Evolutionary conservation across 345 rosid species (phyloP), one percentile per base, ranked within the genome.

Genomic region (Boechera divaricarpa): DNA sequence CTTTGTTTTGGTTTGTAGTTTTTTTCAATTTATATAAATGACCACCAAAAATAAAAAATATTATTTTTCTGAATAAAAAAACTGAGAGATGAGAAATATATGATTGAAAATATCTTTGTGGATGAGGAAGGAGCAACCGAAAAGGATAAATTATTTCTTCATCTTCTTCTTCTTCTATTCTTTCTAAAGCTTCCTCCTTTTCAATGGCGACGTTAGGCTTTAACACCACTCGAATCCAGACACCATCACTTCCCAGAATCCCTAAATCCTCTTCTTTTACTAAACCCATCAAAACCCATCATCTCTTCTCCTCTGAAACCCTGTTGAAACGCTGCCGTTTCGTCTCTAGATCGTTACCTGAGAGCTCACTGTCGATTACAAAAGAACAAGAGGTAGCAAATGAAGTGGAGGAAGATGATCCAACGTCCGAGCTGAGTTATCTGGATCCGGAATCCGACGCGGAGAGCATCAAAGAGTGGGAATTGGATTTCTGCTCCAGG

Each of bases 401-500:
- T 4, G 83, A 77, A 44, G 70, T 60, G 16, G 69, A 75, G 33
- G 90, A 84, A 61, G 97, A 85, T 39, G 95, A 91, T 83, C 94
- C 97, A 7, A 89, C 94, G 4, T 78, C 88, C 3, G 98, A 90
- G 72, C 74, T 90, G 78, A 83, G 93, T 69, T 92, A 89, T 77
- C 83, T 94, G 4, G 98, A 92, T 80, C 86, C 86, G 0, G 90
- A 92, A 60, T 85, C 97, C 4, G 92, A 90, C 59, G 89, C 97
- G 1, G 83, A 75, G 38, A 81, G 93, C 82, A 84, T 94, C 63
- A 82, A 84, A 5, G 97, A 89, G 74, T 94, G 98, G 98, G 94
- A 91, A 74, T 62, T 94, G 80, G 98, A 91, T 79, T 94, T 94
- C 64, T 94, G 98, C 84, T 94, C 98, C 6, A 88, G 97, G 69